Base-by-base conservation (phyloP, 192 early-diverging fungal species). In the Paraglomus brasilianum region DNA sequence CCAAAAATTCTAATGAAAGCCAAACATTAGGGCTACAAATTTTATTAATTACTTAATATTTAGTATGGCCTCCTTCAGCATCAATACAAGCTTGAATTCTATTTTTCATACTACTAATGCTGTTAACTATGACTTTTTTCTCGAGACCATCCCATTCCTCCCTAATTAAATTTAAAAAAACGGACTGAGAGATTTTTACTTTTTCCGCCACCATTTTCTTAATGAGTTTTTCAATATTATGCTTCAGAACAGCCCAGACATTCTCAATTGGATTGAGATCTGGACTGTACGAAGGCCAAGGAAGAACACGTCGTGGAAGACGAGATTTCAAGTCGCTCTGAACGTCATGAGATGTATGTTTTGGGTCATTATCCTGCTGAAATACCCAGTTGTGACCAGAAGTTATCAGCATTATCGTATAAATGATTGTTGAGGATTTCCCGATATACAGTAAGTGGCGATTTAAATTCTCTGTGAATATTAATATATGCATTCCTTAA, bases 201-300 rank as follows among this genome's bases (percentile, higher is more conserved):
- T n/a, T n/a, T n/a, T n/a, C n/a, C n/a, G n/a, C n/a, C n/a, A n/a
- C n/a, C n/a, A n/a, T n/a, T 53, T 53, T 9, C n/a, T 21, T 53
- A 19, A 53, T n/a, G 6, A 14, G 6, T 53, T 53, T 53, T 53
- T 21, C 19, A 9, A 9, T n/a, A 53, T 53, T 53, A n/a, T 21
- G 52, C 52, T 53, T 53, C 9, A 53, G n/a, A 53, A 53, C 52
- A n/a, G 52, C 14, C n/a, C n/a, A n/a, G n/a, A n/a, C n/a, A n/a
- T n/a, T n/a, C n/a, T n/a, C n/a, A n/a, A n/a, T n/a, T n/a, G 52
- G 52, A 53, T 53, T 53, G 52, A 53, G 52, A 53, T 53, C 52
- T 53, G 52, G 52, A 53, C 52, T 53, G 19, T 53, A 53, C 8
- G 52, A 53, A n/a, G 6, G 52, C 52, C 52, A 53, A n/a, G 52